Conservation (phyloP, 495 filamentous ascomycete species). For the Neurospora sp. region DNA sequence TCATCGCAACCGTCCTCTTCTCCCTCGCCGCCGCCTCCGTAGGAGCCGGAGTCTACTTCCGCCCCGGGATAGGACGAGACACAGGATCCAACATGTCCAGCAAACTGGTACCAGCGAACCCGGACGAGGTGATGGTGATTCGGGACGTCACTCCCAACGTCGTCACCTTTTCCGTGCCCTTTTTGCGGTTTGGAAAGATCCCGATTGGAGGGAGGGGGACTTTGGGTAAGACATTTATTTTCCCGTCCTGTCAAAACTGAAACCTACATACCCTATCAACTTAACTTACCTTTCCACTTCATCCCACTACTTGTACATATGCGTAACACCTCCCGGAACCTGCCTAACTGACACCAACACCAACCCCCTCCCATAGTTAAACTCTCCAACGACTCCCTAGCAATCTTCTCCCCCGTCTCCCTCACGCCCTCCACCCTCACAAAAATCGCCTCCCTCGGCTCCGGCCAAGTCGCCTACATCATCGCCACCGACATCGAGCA, state of each 20-base stretch:
- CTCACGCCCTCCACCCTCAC: background rate
- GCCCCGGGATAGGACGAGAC: background rate
- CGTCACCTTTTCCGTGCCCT: slow-evolving; percentile 74
- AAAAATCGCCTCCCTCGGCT: slow-evolving; percentile 50
- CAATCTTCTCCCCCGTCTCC: slow-evolving; percentile 78
- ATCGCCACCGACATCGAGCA: slow-evolving; percentile 83
- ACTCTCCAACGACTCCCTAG: slow-evolving; percentile 63
- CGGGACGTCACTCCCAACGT: slow-evolving; percentile 71
- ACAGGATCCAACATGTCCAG: slow-evolving; percentile 26
- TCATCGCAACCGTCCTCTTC: background rate
- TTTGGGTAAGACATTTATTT: slow-evolving; percentile 46
- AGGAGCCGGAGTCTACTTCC: background rate
- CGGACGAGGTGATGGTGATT: slow-evolving; percentile 75
- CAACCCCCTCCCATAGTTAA: slow-evolving; percentile 43
- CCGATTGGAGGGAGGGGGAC: slow-evolving; percentile 85
- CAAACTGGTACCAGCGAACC: slow-evolving; percentile 46
- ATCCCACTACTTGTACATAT: no score
- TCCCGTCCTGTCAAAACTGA: background rate
- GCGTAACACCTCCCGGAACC: no score
- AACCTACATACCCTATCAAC: background rate
- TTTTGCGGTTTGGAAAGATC: slow-evolving; percentile 67
- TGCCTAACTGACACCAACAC: no score
- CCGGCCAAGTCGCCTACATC: slow-evolving; percentile 65
- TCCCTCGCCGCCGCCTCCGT: background rate
- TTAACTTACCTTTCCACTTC: no score